A percentile compares a stretch with the other conserved stretches of the same genome.
phyloP scores from a whole-genome alignment of 805 yeast genomes.

The Ogataea polymorpha region DNA sequence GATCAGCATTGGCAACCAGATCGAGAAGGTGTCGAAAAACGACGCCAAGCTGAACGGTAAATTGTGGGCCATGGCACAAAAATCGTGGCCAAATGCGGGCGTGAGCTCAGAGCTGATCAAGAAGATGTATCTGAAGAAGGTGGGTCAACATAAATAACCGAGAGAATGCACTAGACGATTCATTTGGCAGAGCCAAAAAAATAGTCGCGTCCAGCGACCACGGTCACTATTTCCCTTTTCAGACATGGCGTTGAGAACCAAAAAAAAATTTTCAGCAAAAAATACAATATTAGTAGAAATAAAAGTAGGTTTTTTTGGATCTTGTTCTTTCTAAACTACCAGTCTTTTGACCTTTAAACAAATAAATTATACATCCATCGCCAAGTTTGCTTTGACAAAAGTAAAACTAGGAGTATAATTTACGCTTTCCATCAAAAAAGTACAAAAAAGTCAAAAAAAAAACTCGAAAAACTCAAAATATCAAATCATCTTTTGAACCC shows the following conservation, averaged over 20 bases:
- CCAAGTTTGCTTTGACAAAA: conserved; percentile 11
- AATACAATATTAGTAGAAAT: conserved; percentile 7
- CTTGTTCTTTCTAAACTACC: conserved; percentile 13
- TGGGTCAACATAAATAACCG: conserved; percentile 11
- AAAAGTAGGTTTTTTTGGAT: conserved; percentile 10
- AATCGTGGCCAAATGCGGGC: conserved; percentile 34
- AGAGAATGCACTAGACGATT: conserved; percentile 1
- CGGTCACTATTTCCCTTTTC: conserved; percentile 10
- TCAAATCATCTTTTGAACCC: conserved; percentile 8
- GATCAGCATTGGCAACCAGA: conserved; percentile 30
- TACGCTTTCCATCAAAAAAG: conserved; percentile 18
- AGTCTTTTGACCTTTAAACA: conserved; percentile 11
- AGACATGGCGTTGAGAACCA: conserved; percentile 10
- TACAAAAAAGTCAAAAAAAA: conserved; percentile 19
- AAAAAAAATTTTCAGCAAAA: conserved; percentile 10
- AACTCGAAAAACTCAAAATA: conserved; percentile 20
- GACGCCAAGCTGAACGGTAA: conserved; percentile 24
- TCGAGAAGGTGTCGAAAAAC: conserved; percentile 25
- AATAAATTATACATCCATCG: conserved; percentile 15
- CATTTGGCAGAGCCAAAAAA: background rate
- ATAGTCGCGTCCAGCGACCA: conserved; percentile 1
- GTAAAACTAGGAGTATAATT: conserved; percentile 17
- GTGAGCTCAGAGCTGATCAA: conserved; percentile 30
- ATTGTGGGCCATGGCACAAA: conserved; percentile 32
- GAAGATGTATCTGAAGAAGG: conserved; percentile 33